phyloP scores from a whole-genome alignment of 2,329 filamentous ascomycete genomes.

The Pestalotiopsis sp. region DNA sequence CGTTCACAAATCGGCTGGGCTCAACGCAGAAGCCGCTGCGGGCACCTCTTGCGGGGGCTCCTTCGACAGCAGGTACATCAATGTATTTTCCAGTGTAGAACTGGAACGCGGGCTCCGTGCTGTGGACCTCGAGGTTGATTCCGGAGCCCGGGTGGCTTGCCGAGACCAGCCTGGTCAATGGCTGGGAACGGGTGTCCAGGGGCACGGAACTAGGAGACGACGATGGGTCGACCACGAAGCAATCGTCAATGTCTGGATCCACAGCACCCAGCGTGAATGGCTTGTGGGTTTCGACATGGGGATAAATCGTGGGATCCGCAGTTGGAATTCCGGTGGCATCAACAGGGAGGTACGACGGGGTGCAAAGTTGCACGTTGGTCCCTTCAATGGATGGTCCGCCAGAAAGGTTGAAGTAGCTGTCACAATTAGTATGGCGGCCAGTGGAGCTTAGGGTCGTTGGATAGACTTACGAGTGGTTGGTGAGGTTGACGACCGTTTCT shows the following conservation, averaged over 20 bases:
- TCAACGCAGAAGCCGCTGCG: slow-evolving; percentile 89
- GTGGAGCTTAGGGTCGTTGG: not conserved
- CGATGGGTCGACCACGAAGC: slow-evolving; percentile 72
- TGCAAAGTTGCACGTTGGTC: slow-evolving; percentile 68
- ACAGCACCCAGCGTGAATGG: slow-evolving; percentile 73
- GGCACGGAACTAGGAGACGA: slow-evolving; percentile 60
- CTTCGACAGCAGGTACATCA: slow-evolving; percentile 70
- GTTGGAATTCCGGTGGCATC: slow-evolving; percentile 76
- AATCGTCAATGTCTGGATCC: slow-evolving; percentile 83
- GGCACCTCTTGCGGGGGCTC: slow-evolving; percentile 63
- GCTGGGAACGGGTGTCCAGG: slow-evolving; percentile 65
- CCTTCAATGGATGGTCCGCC: slow-evolving; percentile 55
- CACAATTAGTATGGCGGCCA: slow-evolving; percentile 7
- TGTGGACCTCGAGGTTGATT: slow-evolving; percentile 83
- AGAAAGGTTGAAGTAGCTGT: slow-evolving; percentile 67
- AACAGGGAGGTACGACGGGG: slow-evolving; percentile 70
- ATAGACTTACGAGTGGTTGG: slow-evolving; percentile 80
- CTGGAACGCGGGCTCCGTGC: slow-evolving; percentile 95
- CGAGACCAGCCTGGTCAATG: slow-evolving; percentile 68
- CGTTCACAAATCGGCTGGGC: slow-evolving; percentile 89
- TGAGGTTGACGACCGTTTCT: slow-evolving; percentile 92
- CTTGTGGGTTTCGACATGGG: slow-evolving; percentile 65
- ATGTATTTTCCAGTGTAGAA: slow-evolving; percentile 93
- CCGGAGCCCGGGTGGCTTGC: slow-evolving; percentile 75
- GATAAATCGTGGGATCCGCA: slow-evolving; percentile 64